Percentiles rank a stretch among this genome's conserved stretches.
Conservation (phyloP, 768 basidiomycete genomes). For the Paxillus involutus region DNA sequence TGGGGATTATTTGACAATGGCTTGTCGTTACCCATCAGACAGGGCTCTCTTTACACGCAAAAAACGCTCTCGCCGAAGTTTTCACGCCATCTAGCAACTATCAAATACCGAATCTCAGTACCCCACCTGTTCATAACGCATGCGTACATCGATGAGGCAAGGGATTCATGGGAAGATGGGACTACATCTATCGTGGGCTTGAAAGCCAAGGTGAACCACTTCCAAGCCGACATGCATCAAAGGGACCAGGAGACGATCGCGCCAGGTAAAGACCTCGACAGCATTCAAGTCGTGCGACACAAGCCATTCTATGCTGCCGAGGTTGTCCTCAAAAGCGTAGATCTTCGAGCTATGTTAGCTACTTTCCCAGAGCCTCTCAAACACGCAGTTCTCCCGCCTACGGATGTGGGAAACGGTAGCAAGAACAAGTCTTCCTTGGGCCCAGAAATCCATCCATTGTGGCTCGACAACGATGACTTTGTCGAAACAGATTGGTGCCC, state of each 20-base stretch:
- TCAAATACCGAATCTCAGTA: constrained; percentile 85
- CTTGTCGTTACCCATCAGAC: constrained; percentile 81
- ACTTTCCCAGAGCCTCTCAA: constrained; percentile 75
- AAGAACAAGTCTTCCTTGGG: constrained; percentile 27
- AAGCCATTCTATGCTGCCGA: constrained; percentile 91
- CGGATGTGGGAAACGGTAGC: constrained; percentile 45
- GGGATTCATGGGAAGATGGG: constrained; percentile 80
- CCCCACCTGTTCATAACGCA: constrained; percentile 84
- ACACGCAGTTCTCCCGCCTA: constrained; percentile 49
- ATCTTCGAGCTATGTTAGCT: constrained; percentile 77
- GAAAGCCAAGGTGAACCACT: constrained; percentile 77
- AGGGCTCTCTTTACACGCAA: constrained; percentile 78
- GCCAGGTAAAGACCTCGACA: constrained; percentile 52
- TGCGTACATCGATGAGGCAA: constrained; percentile 77
- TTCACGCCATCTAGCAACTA: constrained; percentile 81
- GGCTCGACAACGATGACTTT: constrained; percentile 84
- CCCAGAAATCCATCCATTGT: constrained; percentile 47
- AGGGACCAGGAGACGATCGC: constrained; percentile 77
- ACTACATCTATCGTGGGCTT: constrained; percentile 80
- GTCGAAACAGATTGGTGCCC: constrained; percentile 69
- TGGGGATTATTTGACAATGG: constrained; percentile 81
- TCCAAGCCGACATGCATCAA: constrained; percentile 92
- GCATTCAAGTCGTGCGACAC: constrained; percentile 61
- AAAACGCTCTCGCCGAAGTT: constrained; percentile 82
- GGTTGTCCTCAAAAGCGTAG: constrained; percentile 72